Evolutionary conservation across 2,329 filamentous ascomycete genomes (phyloP), one percentile per base, ranked within the genome.

Genomic region (Pseudogymnoascus sp.): DNA sequence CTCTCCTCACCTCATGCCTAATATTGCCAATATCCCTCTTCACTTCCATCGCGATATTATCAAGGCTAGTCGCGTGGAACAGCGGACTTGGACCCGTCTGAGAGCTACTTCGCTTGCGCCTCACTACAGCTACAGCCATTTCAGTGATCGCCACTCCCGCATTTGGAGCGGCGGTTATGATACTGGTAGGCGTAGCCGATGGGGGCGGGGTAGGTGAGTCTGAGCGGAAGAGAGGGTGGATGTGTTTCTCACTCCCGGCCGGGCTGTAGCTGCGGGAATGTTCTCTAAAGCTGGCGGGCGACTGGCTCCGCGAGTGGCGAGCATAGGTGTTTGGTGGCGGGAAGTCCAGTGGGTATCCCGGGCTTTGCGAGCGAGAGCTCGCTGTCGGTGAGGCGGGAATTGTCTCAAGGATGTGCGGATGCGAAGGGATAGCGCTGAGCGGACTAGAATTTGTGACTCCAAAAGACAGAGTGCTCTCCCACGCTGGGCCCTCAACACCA

Each of bases 221-320:
- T 5, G 86, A 86, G 64, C 89, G 82, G 77, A 92, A 92, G 2
- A 92, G 80, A 7, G 89, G 89, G 72, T 92, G 89, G 52, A 92
- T 91, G 70, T 91, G 84, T 3, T 85, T 79, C 72, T 92, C 87
- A 68, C 80, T 80, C 14, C 73, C 67, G 7, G 67, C 59, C 28
- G 75, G 76, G 9, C 59, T 41, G 33, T 60, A 35, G 58, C 49
- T 60, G 16, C 65, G 58, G 2, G 64, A 45, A 25, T 60, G 64
- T 35, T 69, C 66, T 58, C 62, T 49, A 25, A 63, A 62, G 36
- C 66, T 70, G n/a, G 62, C 68, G 4, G 69, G 65, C 66, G 73
- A 69, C 67, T 72, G 67, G 62, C 69, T 70, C 64, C 64, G 62
- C 39, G 64, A 62, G 35, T 68, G 62, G 4, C 60, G 60, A 16